These are phyloP conservation scores for Aspergillus mulundensis DNA, from an alignment of 495 filamentous ascomycete species.

Conservation along the genomic window DNA sequence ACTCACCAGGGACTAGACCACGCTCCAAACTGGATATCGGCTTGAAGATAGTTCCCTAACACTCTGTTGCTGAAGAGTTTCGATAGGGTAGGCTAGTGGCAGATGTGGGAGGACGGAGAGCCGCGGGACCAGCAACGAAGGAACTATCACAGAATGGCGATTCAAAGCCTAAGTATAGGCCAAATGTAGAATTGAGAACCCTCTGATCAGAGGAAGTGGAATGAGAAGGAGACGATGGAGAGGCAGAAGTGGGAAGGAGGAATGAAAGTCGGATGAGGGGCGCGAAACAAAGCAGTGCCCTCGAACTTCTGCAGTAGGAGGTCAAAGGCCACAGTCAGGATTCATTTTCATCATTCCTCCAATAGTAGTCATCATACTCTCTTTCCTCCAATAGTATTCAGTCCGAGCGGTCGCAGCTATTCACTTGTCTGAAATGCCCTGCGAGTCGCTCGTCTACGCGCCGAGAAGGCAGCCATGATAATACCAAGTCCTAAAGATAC, in stretches of 20 bases:
- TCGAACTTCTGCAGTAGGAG: not conserved
- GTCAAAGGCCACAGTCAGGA: too few species aligned
- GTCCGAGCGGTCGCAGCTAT: slow-evolving; percentile 2
- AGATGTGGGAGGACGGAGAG: not conserved
- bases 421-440: slow-evolving; percentile 5
- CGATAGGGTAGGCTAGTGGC: slow-evolving; percentile 1
- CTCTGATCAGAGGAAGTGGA: not conserved
- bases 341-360: not conserved
- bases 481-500: not conserved
- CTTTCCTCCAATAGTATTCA: slow-evolving; percentile 8
- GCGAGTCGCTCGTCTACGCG: slow-evolving; percentile 10
- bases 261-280: not conserved
- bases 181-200: not conserved
- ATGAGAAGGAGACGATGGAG: not conserved
- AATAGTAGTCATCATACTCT: not conserved
- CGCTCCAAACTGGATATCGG: not conserved
- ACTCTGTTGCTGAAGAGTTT: not conserved
- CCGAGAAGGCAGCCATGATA: slow-evolving; percentile 7
- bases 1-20: slow-evolving; percentile 7
- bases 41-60: not conserved
- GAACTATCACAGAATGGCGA: not conserved
- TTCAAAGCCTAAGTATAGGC: not conserved
- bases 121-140: not conserved
- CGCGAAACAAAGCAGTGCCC: not conserved
- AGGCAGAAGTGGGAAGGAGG: not conserved